Percentiles rank a stretch among this genome's conserved stretches.
Evolutionary conservation across 805 yeast genomes (phyloP).

Genomic region (Ogataea salicorniae): DNA sequence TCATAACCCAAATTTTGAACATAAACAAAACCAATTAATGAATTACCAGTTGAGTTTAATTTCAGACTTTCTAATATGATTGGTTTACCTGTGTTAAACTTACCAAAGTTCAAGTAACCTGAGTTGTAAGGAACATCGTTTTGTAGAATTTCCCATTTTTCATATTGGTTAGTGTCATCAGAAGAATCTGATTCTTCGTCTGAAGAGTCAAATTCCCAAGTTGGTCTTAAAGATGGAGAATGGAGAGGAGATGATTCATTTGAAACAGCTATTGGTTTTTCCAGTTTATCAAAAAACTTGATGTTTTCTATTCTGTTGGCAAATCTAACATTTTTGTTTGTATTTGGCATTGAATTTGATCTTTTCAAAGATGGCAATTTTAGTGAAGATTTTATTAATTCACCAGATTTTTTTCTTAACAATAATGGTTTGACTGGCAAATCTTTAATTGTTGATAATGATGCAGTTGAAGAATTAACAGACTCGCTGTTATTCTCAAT

Average conservation of each 20-base stretch:
- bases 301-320: constrained; percentile 56
- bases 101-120: constrained; percentile 26
- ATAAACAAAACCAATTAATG: constrained; percentile 36
- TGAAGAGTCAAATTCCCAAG: constrained; percentile 25
- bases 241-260: constrained; percentile 45
- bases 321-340: constrained; percentile 55
- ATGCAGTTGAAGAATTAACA: constrained; percentile 8
- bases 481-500: no score
- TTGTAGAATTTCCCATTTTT: constrained; percentile 26
- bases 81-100: constrained; percentile 26
- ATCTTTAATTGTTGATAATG: constrained; percentile 18
- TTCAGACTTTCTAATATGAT: constrained; percentile 34
- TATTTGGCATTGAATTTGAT: constrained; percentile 46
- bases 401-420: constrained; percentile 50
- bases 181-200: constrained; percentile 25
- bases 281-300: constrained; percentile 57
- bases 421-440: constrained; percentile 21
- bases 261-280: constrained; percentile 61
- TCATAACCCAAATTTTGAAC: constrained; percentile 36
- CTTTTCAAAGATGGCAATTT: constrained; percentile 39
- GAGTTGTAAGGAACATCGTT: constrained; percentile 29
- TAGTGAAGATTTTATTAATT: constrained; percentile 41
- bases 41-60: constrained; percentile 36
- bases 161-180: constrained; percentile 8
- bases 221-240: constrained; percentile 17